Conservation (phyloP, 192 early-diverging fungal genomes). For the Rhizophagus sp. region DNA sequence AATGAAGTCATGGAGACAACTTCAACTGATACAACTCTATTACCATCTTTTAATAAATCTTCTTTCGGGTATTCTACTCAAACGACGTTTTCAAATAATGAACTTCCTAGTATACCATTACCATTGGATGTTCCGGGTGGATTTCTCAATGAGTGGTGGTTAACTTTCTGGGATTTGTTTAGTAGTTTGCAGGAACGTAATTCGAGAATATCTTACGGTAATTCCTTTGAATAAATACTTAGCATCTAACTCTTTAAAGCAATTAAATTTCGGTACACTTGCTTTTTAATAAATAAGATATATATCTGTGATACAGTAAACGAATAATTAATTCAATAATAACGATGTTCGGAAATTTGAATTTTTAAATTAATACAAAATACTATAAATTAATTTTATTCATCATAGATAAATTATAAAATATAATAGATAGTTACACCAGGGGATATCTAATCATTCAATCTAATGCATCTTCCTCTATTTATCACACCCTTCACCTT, state of each 20-base stretch:
- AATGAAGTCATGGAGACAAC: background rate
- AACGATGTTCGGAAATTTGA: no score
- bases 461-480: no score
- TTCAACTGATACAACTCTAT: background rate
- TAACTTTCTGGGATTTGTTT: background rate
- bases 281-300: background rate
- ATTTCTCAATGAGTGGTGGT: conserved; percentile 1
- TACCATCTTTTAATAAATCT: background rate
- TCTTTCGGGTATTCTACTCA: background rate
- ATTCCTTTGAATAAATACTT: background rate
- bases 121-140: conserved; percentile 8
- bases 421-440: no score
- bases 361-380: no score
- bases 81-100: background rate
- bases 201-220: background rate
- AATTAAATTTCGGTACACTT: background rate
- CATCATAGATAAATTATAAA: no score
- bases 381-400: no score
- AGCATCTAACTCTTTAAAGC: background rate
- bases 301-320: no score
- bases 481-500: no score
- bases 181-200: background rate
- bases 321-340: no score
- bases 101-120: conserved; percentile 1
- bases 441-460: no score